These are phyloP conservation scores for Ogataea degrootiae DNA, from an alignment of 805 yeast genomes.

Conservation along the genomic window DNA sequence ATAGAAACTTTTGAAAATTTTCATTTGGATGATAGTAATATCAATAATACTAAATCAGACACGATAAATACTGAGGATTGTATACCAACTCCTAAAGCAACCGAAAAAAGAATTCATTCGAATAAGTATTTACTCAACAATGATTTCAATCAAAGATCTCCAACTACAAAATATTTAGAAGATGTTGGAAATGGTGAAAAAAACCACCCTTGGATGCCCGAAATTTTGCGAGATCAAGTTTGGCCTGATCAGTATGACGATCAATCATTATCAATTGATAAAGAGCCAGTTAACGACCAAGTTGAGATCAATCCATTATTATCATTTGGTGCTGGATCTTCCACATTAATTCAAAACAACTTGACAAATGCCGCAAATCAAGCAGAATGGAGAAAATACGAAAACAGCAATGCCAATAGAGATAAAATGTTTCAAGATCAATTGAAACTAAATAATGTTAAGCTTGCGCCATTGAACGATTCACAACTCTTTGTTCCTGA, in stretches of 20 bases:
- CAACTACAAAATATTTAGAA: conserved; percentile 5
- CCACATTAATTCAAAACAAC: conserved; percentile 22
- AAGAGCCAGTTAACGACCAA: neutral
- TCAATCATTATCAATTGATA: neutral
- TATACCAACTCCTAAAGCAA: conserved; percentile 1
- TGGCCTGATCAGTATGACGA: conserved; percentile 20
- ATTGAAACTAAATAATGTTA: conserved; percentile 16
- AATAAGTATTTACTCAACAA: conserved; percentile 15
- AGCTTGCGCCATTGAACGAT: conserved; percentile 14
- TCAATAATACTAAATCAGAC: conserved; percentile 1
- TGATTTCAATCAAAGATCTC: conserved; percentile 16
- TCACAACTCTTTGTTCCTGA: conserved; percentile 20
- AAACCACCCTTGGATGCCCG: conserved; percentile 22
- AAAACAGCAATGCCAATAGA: neutral
- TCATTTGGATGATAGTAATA: neutral
- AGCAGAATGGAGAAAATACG: conserved; percentile 30
- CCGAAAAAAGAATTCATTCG: conserved; percentile 2
- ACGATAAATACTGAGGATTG: conserved; percentile 24
- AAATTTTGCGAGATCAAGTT: conserved; percentile 19
- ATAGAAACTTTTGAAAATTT: conserved; percentile 2
- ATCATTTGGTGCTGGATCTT: conserved; percentile 12
- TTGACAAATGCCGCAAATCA: conserved; percentile 14
- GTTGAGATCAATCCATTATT: conserved; percentile 14
- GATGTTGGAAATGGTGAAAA: neutral
- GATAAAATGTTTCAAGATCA: conserved; percentile 17